Conservation (phyloP, 768 basidiomycete species). For the Hydnum rufescens region DNA sequence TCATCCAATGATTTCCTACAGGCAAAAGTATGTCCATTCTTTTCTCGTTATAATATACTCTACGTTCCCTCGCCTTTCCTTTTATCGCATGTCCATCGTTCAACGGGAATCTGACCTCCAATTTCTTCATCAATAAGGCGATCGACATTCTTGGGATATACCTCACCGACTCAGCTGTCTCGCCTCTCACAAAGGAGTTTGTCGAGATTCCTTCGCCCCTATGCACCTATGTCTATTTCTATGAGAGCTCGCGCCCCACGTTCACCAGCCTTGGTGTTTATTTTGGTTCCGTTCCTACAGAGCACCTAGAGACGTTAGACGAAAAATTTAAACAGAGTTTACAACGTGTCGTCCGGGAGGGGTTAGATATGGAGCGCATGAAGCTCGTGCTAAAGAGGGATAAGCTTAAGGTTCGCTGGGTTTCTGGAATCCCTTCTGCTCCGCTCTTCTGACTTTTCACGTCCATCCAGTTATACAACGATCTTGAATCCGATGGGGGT, state of each 20-base stretch:
- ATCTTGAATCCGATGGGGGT: conserved; percentile 63
- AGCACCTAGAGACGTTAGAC: conserved; percentile 55
- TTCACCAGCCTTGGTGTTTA: conserved; percentile 56
- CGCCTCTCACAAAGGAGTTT: conserved; percentile 49
- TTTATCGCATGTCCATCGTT: conserved; percentile 6
- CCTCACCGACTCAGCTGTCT: conserved; percentile 56
- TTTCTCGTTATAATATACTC: neutral
- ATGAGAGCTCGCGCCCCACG: conserved; percentile 54
- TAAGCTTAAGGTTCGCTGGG: conserved; percentile 50
- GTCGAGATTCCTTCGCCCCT: conserved; percentile 79
- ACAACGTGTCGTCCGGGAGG: conserved; percentile 43
- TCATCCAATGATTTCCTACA: conserved; percentile 37
- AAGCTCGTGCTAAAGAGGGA: conserved; percentile 67
- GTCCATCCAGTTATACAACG: conserved; percentile 67
- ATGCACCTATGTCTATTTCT: conserved; percentile 76
- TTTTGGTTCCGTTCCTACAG: conserved; percentile 65
- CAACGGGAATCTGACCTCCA: conserved; percentile 1
- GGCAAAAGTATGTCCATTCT: neutral
- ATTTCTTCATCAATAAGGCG: conserved; percentile 28
- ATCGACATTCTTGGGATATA: conserved; percentile 75
- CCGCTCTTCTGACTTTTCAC: conserved; percentile 4
- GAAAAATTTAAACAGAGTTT: conserved; percentile 49
- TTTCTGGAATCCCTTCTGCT: neutral
- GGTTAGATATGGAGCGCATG: conserved; percentile 85
- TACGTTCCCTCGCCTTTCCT: neutral